Percentiles rank a stretch among this genome's conserved stretches.
These are phyloP conservation scores for Vinca major DNA, from an alignment of 305 asterid species.

Conservation along the genomic window DNA sequence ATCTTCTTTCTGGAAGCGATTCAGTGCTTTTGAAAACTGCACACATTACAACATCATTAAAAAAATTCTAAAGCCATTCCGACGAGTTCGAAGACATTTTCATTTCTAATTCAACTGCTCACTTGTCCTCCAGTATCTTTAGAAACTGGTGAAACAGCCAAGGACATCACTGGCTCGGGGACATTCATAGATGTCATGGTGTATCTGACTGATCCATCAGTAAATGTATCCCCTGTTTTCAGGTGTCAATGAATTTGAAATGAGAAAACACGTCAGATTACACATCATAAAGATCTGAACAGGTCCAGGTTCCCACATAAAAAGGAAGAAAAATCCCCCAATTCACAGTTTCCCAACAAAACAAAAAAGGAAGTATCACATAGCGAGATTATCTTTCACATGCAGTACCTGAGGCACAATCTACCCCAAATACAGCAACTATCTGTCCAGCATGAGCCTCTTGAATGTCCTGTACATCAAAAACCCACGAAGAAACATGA, in stretches of 20 bases:
- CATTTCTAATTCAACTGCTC: conserved; percentile 25
- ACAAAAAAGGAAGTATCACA: not conserved
- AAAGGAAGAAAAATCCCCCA: not conserved
- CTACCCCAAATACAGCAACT: conserved; percentile 98
- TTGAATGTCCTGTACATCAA: conserved; percentile 63
- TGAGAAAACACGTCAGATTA: not conserved
- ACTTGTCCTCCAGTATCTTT: conserved; percentile 97
- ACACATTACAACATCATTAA: conserved; percentile 12
- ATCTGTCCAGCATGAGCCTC: conserved; percentile 99
- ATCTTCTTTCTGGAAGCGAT: conserved; percentile 95
- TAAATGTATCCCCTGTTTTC: conserved; percentile 85
- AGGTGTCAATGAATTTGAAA: conserved; percentile 13
- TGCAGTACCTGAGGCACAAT: conserved; percentile 83
- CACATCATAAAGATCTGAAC: conserved; percentile 6
- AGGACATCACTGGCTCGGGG: conserved; percentile 99
- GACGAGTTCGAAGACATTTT: not conserved
- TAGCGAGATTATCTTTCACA: not conserved
- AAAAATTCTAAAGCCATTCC: not conserved
- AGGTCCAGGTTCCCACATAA: not conserved
- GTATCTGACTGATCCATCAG: conserved; percentile 88
- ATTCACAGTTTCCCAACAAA: not conserved
- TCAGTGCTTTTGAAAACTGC: conserved; percentile 97
- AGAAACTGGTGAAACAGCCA: conserved; percentile 89
- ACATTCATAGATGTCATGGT: conserved; percentile 99
- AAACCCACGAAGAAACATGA: not conserved